These are phyloP conservation scores for Penicillium roqueforti DNA, from an alignment of 495 filamentous ascomycete genomes.

Conservation along the genomic window DNA sequence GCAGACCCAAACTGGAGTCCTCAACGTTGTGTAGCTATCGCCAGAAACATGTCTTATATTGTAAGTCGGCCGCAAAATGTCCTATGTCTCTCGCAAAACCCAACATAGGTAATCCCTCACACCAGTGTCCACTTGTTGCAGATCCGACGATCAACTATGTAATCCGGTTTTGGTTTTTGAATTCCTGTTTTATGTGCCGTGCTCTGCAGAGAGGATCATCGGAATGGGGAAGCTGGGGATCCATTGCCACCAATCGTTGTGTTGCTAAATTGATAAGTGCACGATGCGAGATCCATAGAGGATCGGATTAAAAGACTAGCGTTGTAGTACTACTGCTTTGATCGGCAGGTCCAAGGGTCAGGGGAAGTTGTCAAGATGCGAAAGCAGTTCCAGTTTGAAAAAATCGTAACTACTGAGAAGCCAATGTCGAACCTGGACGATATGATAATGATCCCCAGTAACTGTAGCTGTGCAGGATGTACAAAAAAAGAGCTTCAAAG, in stretches of 20 bases:
- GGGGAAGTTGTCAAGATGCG: background rate
- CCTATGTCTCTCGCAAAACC: slow-evolving; percentile 5
- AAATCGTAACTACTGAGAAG: background rate
- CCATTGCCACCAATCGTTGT: background rate
- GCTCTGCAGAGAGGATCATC: slow-evolving; percentile 4
- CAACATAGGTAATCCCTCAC: slow-evolving; percentile 4
- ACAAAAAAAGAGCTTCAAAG: background rate
- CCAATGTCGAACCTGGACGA: background rate
- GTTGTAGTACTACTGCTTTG: background rate
- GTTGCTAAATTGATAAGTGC: background rate
- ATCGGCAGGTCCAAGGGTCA: background rate
- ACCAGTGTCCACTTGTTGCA: slow-evolving; percentile 4
- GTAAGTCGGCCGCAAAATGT: slow-evolving; percentile 4
- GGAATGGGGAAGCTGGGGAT: slow-evolving; percentile 13
- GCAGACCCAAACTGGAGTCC: background rate
- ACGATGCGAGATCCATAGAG: background rate
- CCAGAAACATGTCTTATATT: background rate
- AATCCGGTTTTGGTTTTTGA: slow-evolving; percentile 20
- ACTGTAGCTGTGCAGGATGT: background rate
- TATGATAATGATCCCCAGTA: background rate
- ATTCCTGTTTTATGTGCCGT: slow-evolving; percentile 14
- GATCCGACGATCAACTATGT: slow-evolving; percentile 16
- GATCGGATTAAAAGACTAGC: background rate
- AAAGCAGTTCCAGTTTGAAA: background rate
- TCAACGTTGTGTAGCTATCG: background rate